phyloP scores from a whole-genome alignment of 2,329 filamentous ascomycete species.

The Rutstroemia sp. region DNA sequence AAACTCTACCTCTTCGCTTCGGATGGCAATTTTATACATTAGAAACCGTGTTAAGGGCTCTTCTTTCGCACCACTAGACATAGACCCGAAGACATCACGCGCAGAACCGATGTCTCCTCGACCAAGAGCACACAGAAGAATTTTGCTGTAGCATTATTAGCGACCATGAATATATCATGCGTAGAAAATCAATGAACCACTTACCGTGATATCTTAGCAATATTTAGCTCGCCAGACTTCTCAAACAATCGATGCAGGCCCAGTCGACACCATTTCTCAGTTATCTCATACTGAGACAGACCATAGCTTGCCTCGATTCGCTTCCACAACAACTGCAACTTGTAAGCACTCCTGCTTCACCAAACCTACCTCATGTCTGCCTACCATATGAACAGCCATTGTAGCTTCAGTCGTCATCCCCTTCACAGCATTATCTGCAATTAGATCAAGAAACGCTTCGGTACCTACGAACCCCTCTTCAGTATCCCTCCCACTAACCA shows the following conservation, averaged over 20 bases:
- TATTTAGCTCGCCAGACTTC: slow-evolving; percentile 57
- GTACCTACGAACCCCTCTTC: slow-evolving; percentile 33
- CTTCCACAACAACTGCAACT: slow-evolving; percentile 69
- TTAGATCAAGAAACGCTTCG: slow-evolving; percentile 36
- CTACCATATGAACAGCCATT: slow-evolving; percentile 59
- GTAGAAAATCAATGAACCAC: slow-evolving; percentile 5
- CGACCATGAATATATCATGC: no score
- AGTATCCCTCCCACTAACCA: slow-evolving; percentile 38
- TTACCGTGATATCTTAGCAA: slow-evolving; percentile 60
- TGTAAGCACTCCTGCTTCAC: slow-evolving; percentile 8
- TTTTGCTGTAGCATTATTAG: slow-evolving; percentile 46
- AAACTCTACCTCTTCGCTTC: slow-evolving; percentile 46
- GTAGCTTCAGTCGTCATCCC: slow-evolving; percentile 53
- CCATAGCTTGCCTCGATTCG: slow-evolving; percentile 53
- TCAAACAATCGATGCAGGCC: slow-evolving; percentile 61
- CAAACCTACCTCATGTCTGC: slow-evolving; percentile 18
- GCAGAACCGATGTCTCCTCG: slow-evolving; percentile 48
- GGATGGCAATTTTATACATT: slow-evolving; percentile 65
- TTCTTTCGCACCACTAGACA: slow-evolving; percentile 49
- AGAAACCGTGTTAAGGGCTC: slow-evolving; percentile 65
- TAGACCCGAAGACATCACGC: slow-evolving; percentile 46
- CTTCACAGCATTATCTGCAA: slow-evolving; percentile 38
- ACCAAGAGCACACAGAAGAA: slow-evolving; percentile 62
- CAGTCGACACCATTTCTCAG: slow-evolving; percentile 64
- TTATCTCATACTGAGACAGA: slow-evolving; percentile 43